Evolutionary conservation across 2,329 filamentous ascomycete species (phyloP), one percentile per base, ranked within the genome.

Genomic region (Xylaria sp.): DNA sequence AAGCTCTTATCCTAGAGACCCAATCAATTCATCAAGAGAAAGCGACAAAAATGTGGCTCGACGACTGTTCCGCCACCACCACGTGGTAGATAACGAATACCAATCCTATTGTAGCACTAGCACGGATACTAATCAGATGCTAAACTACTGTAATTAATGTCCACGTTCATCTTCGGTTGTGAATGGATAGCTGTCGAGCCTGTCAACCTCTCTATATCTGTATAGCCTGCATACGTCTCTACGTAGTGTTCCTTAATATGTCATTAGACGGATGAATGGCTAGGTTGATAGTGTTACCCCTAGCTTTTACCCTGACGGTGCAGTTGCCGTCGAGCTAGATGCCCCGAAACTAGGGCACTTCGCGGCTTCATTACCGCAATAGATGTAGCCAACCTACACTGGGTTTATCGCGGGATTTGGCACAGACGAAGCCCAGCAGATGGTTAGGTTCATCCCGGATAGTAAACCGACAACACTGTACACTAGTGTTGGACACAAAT

Each of bases 1-100:
- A 52, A 28, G 17, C 40, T 37, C 49, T 43, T 40, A 28, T 38
- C 31, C 43, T 64, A 49, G 53, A 52, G 52, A 57, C 28, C 57
- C 52, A 61, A 53, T 61, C 57, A 52, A 15, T 46, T 57, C n/a
- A 14, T 35, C 4, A 31, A 9, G 9, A 5, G 28, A 5, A 33
- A 35, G 28, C 40, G 33, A 50, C 28, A 2, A 40, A 51, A 54
- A 61, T 61, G 53, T 61, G 57, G 57, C 47, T 60, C 43, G 38
- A 51, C 42, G 60, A 55, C 35, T 54, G 9, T 25, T 54, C 60
- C 40, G 43, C 52, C 49, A 40, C 49, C 35, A 55, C 61, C 61
- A 64, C 61, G 61, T 61, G 33, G 38, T 35, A 42, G 12, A 37
- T 38, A 25, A n/a, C 37, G 17, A 23, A 51, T 37, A 15, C 33